A percentile compares a stretch with the other conserved stretches of the same genome.
Conservation (phyloP, 1,284 basidiomycete genomes). For the Ceratobasidium sp. region DNA sequence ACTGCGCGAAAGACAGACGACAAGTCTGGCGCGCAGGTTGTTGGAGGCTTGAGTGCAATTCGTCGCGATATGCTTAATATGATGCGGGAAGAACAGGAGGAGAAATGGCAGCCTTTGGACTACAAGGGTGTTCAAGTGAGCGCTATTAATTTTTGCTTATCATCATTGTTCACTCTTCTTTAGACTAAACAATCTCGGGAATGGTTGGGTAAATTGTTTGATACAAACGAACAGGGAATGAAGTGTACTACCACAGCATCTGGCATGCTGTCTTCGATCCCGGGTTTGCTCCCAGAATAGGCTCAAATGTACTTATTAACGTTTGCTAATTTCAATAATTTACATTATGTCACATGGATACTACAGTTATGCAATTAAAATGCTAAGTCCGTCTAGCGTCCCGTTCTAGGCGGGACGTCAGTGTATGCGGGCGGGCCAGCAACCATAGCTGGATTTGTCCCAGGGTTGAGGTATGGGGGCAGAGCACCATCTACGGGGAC, state of each 20-base stretch:
- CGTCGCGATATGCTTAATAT: slow-evolving; percentile 73
- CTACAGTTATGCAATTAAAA: background rate
- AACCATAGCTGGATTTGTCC: background rate
- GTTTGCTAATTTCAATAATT: slow-evolving; percentile 40
- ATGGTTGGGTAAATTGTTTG: slow-evolving; percentile 33
- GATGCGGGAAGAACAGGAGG: slow-evolving; percentile 81
- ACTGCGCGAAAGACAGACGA: slow-evolving; percentile 78
- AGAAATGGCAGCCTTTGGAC: slow-evolving; percentile 73
- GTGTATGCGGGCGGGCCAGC: slow-evolving; percentile 43
- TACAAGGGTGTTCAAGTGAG: slow-evolving; percentile 54
- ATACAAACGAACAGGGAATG: slow-evolving; percentile 29
- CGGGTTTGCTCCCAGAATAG: slow-evolving; percentile 24
- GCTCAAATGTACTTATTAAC: background rate
- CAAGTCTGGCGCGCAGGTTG: slow-evolving; percentile 62
- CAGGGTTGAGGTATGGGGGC: slow-evolving; percentile 41
- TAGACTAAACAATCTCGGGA: slow-evolving; percentile 35
- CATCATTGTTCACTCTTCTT: background rate
- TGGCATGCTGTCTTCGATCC: slow-evolving; percentile 28
- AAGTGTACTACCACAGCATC: slow-evolving; percentile 33
- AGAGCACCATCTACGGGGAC: slow-evolving; percentile 35
- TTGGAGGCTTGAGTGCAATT: slow-evolving; percentile 69
- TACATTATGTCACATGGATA: slow-evolving; percentile 26
- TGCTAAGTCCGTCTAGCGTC: background rate
- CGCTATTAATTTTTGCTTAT: background rate
- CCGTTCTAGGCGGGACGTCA: slow-evolving; percentile 34